These are phyloP conservation scores for Ophiostoma quercus DNA, from an alignment of 2,329 filamentous ascomycete species.

Conservation along the genomic window DNA sequence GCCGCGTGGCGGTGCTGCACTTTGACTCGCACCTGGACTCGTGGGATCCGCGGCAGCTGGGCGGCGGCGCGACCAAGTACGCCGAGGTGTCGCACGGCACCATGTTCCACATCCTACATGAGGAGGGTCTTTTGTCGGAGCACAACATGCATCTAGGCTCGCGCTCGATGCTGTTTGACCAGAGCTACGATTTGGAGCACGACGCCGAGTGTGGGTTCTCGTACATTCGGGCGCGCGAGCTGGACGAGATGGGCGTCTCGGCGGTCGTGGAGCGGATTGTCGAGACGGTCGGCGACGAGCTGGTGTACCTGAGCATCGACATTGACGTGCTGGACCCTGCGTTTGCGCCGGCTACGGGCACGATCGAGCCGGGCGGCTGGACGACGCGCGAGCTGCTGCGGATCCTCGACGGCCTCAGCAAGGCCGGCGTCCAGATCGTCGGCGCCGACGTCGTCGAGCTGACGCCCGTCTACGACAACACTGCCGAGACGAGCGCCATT, in stretches of 20 bases:
- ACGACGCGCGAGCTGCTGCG: slow-evolving; percentile 70
- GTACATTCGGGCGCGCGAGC: slow-evolving; percentile 56
- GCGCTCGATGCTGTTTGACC: slow-evolving; percentile 46
- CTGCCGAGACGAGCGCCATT: slow-evolving; percentile 55
- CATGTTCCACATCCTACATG: slow-evolving; percentile 56
- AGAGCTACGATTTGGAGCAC: slow-evolving; percentile 49
- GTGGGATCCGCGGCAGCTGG: slow-evolving; percentile 55
- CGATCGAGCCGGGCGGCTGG: slow-evolving; percentile 76
- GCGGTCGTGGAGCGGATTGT: slow-evolving; percentile 65
- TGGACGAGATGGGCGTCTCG: slow-evolving; percentile 62
- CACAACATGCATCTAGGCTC: slow-evolving; percentile 52
- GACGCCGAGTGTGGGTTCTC: slow-evolving; percentile 55
- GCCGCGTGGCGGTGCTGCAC: slow-evolving; percentile 46
- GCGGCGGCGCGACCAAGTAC: slow-evolving; percentile 54
- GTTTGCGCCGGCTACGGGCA: slow-evolving; percentile 56
- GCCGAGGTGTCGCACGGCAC: slow-evolving; percentile 57
- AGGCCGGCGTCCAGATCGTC: slow-evolving; percentile 62
- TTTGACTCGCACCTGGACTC: slow-evolving; percentile 59
- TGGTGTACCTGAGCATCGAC: background rate
- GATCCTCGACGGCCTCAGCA: slow-evolving; percentile 60
- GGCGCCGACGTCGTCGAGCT: slow-evolving; percentile 79
- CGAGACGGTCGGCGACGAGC: slow-evolving; percentile 24
- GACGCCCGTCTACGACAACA: slow-evolving; percentile 68
- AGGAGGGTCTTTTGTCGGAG: slow-evolving; percentile 39
- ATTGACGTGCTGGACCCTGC: slow-evolving; percentile 52